Base-by-base conservation (phyloP, 805 yeast species). In the Suhomyces kilbournensis region DNA sequence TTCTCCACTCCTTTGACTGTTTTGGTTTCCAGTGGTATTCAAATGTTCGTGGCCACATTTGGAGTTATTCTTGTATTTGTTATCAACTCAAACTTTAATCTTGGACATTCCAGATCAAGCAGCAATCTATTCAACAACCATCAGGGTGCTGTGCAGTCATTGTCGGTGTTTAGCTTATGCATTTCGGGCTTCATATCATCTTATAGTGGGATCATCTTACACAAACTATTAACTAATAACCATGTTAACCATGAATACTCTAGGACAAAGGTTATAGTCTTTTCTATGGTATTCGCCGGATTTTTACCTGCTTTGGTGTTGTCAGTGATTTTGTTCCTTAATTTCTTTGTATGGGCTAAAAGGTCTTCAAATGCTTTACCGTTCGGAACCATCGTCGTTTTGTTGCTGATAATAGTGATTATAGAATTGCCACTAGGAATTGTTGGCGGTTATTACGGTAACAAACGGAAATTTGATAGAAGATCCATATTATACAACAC, bases 281-380 rank as follows among this genome's bases (percentile, higher is more conserved):
- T 67, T 54, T 68, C 66, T 7, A 52, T 63, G 23, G 51, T 66
- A 44, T 72, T 64, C 62, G 71, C 77, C 56, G 76, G 76, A 2
- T 57, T 66, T 28, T 63, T 71, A 74, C 68, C 88, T 76, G 23
- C 79, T 69, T 42, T 60, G 70, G 73, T 84, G 0, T 67, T 88
- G 51, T 52, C 78, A 0, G 72, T 81, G 2, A 72, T 86, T 0
- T 65, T 86, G 22, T 63, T 81, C 22, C 68, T 88, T 53, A 90
- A 90, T 65, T 70, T 81, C 54, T 79, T 90, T 51, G 84, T 88
- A 8, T 88, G 92, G 90, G 86, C 86, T 2, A 79, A 84, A 58
- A 85, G 85, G 56, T 84, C 94, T 0, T 84, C 94, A 0, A 74
- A 79, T 47, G 91, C 93, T 0, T 72, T 89, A 44, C 96, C 96